A percentile compares a stretch with the other conserved stretches of the same genome.
Conservation (phyloP, 306 rosid genomes). For the Rosa chinensis region DNA sequence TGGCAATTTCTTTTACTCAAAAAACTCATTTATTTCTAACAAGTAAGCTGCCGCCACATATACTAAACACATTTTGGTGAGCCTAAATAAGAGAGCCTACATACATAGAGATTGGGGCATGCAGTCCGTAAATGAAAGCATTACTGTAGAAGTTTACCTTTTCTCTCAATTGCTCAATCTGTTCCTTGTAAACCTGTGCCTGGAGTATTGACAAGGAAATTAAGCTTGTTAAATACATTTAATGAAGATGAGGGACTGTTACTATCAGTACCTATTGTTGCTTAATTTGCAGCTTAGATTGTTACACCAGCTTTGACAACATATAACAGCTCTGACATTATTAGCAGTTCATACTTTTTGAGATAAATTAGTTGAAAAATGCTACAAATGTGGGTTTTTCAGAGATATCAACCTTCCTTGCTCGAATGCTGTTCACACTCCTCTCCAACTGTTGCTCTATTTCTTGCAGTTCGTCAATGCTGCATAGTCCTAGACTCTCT, state of each 20-base stretch:
- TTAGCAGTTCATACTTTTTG: background rate
- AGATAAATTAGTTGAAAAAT: background rate
- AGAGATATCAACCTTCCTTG: constrained; percentile 55
- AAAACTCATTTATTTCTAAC: background rate
- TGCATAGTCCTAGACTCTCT: constrained; percentile 59
- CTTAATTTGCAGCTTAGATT: background rate
- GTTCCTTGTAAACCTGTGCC: constrained; percentile 58
- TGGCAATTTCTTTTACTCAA: background rate
- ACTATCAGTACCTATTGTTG: background rate
- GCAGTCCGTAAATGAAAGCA: background rate
- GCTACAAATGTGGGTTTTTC: background rate
- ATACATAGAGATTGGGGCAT: background rate
- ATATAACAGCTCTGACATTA: constrained; percentile 1
- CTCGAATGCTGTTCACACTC: constrained; percentile 54
- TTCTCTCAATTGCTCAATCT: constrained; percentile 53
- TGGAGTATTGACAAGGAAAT: constrained; percentile 31
- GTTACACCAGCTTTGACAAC: background rate
- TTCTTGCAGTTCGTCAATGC: constrained; percentile 62
- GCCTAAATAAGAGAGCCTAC: background rate
- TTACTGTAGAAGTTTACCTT: constrained; percentile 46
- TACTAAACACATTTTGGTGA: background rate
- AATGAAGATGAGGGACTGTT: constrained; percentile 5
- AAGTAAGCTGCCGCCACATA: background rate
- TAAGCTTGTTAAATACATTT: constrained; percentile 4
- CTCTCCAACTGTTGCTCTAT: constrained; percentile 67